Base-by-base conservation (phyloP, 2,329 filamentous ascomycete species). In the Camillea tinctor region DNA sequence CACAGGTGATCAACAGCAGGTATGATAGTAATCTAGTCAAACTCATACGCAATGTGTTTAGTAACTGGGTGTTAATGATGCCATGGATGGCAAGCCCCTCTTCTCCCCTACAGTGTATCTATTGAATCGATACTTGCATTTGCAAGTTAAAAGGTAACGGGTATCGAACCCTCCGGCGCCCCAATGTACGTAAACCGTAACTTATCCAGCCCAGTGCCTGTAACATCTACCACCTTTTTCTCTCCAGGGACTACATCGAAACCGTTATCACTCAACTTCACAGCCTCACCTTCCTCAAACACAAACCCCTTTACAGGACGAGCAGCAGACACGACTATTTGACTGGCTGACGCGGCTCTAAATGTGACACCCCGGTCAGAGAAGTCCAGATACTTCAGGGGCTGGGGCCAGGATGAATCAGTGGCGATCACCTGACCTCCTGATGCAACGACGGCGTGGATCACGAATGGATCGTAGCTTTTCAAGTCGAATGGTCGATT, bases 391-490 rank as follows among this genome's bases (percentile, higher is more conserved):
- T 86, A 87, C 71, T 88, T 88, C 55, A 88, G 64, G 0, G 86
- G 86, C 53, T 88, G 82, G 0, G 85, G 85, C 85, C 86, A 88
- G 26, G 83, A 82, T 13, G 79, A 75, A 59, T 84, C 81, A 15
- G 78, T 73, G 3, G 82, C 77, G 1, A 84, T 68, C 17, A 78
- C 69, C 19, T 71, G 61, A 0, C 74, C 78, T 1, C 75, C 68
- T 4, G 75, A 63, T 7, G 74, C 66, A 1, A 86, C 66, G 26
- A 76, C 75, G 1, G 78, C 79, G 8, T 78, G 74, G 21, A 84
- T 78, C 2, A 85, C 77, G n/a, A 78, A 80, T 1, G 78, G 78
- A 23, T 77, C 73, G 57, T 79, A 75, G 19, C 77, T 71, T 24
- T 71, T 71, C 0, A 74, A 60, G 50, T 79, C 68, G 8, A 75